Conservation (phyloP, 2,329 filamentous ascomycete species). For the Paecilomyces fulvus region DNA sequence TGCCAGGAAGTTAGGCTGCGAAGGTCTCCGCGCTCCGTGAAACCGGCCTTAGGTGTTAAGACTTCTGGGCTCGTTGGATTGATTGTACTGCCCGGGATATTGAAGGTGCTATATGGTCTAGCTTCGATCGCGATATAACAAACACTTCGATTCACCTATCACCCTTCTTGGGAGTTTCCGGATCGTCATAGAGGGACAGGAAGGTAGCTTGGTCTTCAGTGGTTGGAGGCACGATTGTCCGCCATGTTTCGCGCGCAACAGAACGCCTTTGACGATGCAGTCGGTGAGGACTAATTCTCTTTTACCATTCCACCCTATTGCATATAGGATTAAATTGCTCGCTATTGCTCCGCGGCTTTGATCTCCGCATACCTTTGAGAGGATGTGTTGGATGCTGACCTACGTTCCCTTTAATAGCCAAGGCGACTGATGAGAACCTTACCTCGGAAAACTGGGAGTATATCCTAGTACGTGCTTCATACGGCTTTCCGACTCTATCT, state of each 20-base stretch:
- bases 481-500: background rate
- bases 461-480: constrained; percentile 45
- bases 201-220: constrained; percentile 3
- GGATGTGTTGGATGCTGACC: constrained; percentile 15
- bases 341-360: background rate
- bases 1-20: background rate
- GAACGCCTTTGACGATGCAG: constrained; percentile 62
- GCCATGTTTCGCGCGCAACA: constrained; percentile 54
- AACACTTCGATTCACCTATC: background rate
- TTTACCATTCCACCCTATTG: background rate
- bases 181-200: background rate
- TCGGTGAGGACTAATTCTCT: constrained; percentile 43
- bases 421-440: constrained; percentile 95
- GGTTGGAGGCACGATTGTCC: constrained; percentile 7
- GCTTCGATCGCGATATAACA: background rate
- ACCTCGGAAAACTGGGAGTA: constrained; percentile 76
- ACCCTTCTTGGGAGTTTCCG: background rate
- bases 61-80: background rate
- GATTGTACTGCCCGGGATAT: background rate
- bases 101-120: background rate
- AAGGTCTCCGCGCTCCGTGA: background rate
- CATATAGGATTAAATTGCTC: background rate
- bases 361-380: background rate
- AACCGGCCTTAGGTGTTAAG: background rate
- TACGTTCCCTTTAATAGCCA: constrained; percentile 41